A percentile compares a stretch with the other conserved stretches of the same genome.
Conservation (phyloP, 495 filamentous ascomycete genomes). For the Penicillium chermesinum region DNA sequence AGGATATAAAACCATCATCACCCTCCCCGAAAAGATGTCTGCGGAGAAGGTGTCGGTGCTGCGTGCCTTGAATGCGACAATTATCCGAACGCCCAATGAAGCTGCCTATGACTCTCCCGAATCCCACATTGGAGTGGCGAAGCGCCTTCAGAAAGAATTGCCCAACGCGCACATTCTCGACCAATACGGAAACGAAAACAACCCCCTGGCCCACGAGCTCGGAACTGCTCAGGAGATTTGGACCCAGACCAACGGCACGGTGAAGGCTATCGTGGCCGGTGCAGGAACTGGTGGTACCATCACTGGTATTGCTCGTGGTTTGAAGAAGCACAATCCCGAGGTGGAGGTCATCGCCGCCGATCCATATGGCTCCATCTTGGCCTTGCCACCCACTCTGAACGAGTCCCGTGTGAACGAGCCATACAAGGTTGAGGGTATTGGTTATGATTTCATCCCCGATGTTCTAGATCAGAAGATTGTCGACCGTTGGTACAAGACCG, state of each 20-base stretch:
- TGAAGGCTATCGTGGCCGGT: slow-evolving; percentile 83
- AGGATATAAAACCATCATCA: slow-evolving; percentile 96
- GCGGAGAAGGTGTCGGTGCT: slow-evolving; percentile 95
- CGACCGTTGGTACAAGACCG: slow-evolving; percentile 98
- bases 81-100: slow-evolving; percentile 94
- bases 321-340: slow-evolving; percentile 77
- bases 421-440: slow-evolving; percentile 98
- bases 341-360: slow-evolving; percentile 89
- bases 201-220: slow-evolving; percentile 88
- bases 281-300: slow-evolving; percentile 96
- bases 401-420: slow-evolving; percentile 69
- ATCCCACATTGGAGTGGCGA: slow-evolving; percentile 93
- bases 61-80: slow-evolving; percentile 88
- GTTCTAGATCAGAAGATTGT: slow-evolving; percentile 78
- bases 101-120: slow-evolving; percentile 92
- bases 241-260: slow-evolving; percentile 78
- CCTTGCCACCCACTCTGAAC: slow-evolving; percentile 72
- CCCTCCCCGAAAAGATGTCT: slow-evolving; percentile 98
- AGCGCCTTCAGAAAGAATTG: slow-evolving; percentile 85
- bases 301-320: slow-evolving; percentile 77
- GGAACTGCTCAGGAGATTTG: slow-evolving; percentile 97
- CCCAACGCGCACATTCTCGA: slow-evolving; percentile 96
- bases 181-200: slow-evolving; percentile 89
- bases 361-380: slow-evolving; percentile 83
- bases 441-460: slow-evolving; percentile 96